Conservation (phyloP, 225 moss, liverwort and hornwort genomes). For the Physcomitrium patens region DNA sequence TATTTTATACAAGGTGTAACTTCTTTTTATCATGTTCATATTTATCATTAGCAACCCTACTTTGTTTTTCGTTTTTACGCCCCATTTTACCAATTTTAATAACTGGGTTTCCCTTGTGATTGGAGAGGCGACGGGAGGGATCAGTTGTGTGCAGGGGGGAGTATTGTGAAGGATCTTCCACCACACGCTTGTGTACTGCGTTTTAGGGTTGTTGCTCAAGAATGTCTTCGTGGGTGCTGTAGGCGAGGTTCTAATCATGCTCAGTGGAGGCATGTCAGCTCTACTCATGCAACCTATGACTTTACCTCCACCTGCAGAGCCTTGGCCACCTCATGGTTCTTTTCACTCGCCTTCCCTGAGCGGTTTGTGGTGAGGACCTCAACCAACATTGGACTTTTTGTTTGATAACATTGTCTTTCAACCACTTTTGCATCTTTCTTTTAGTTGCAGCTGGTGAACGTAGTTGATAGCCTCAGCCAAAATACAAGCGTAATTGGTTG, state of each 20-base stretch:
- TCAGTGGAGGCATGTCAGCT: conserved; percentile 61
- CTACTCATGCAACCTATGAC: conserved; percentile 69
- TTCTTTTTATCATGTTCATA: conserved; percentile 10
- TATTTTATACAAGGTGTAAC: conserved; percentile 56
- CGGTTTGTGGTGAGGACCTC: conserved; percentile 62
- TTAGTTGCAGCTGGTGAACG: not conserved
- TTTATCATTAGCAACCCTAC: conserved; percentile 6
- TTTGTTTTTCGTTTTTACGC: not conserved
- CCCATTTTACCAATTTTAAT: conserved; percentile 8
- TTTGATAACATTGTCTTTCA: not conserved
- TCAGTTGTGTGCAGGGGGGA: not conserved
- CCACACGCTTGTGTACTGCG: not conserved
- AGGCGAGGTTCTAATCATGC: conserved; percentile 61
- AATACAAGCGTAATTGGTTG: conserved; percentile 1
- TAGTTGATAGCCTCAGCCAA: not conserved
- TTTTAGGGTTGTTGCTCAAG: conserved; percentile 17
- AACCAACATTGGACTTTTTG: conserved; percentile 5
- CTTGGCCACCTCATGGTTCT: conserved; percentile 79
- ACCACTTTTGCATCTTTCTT: not conserved
- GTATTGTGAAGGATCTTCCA: not conserved
- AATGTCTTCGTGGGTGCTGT: conserved; percentile 28
- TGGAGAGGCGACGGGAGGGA: not conserved
- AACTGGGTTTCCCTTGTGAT: not conserved
- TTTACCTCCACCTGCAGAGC: conserved; percentile 64
- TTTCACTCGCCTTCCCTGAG: conserved; percentile 84